A percentile compares a stretch with the other conserved stretches of the same genome.
Conservation (phyloP, 306 rosid genomes). For the Begonia loranthoides region DNA sequence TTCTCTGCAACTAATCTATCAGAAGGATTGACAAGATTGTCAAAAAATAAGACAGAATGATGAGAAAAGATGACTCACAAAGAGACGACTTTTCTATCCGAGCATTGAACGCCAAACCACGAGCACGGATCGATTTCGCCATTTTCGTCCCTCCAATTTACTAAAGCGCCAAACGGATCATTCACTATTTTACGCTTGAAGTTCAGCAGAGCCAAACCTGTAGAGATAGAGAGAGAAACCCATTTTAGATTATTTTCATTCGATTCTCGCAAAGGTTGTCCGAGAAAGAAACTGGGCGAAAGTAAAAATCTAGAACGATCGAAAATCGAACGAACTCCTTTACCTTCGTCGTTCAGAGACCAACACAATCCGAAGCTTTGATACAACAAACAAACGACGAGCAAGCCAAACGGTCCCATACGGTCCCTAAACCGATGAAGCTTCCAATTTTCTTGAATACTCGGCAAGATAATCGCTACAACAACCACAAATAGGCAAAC, state of each 20-base stretch:
- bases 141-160: constrained; percentile 56
- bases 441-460: constrained; percentile 33
- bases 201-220: constrained; percentile 77
- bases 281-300: neutral
- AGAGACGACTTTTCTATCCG: constrained; percentile 48
- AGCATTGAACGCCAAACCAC: constrained; percentile 83
- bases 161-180: constrained; percentile 73
- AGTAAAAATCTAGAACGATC: neutral
- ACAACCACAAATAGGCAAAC: constrained; percentile 8
- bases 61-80: constrained; percentile 41
- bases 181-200: constrained; percentile 43
- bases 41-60: neutral
- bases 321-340: neutral
- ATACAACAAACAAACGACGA: constrained; percentile 26
- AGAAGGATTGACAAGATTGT: no score
- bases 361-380: constrained; percentile 38
- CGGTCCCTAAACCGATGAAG: constrained; percentile 26
- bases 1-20: no score
- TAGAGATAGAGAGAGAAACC: constrained; percentile 17
- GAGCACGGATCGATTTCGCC: constrained; percentile 43
- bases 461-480: constrained; percentile 4
- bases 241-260: constrained; percentile 7
- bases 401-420: constrained; percentile 10
- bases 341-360: constrained; percentile 79
- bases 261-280: constrained; percentile 1